These are phyloP conservation scores for Rhodofomes roseus DNA, from an alignment of 1,284 basidiomycete species.

Conservation along the genomic window DNA sequence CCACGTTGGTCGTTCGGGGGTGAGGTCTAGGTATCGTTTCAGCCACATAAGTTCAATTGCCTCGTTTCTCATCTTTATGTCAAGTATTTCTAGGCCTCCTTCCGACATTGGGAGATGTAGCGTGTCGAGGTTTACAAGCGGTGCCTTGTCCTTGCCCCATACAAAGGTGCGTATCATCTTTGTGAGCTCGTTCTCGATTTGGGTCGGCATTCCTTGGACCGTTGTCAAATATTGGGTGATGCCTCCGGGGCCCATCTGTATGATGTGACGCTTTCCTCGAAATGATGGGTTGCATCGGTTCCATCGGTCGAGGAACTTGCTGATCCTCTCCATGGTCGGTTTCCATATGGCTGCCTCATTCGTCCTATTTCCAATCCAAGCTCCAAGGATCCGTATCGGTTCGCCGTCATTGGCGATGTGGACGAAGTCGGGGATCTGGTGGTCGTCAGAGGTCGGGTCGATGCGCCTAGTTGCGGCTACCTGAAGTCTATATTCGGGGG, in stretches of 20 bases:
- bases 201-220: conserved; percentile 22
- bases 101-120: neutral
- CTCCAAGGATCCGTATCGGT: conserved; percentile 23
- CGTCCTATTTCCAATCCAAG: conserved; percentile 23
- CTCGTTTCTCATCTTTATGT: neutral
- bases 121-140: neutral
- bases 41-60: neutral
- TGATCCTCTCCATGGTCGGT: conserved; percentile 14
- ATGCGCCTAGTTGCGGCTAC: no score
- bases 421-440: conserved; percentile 1
- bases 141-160: neutral
- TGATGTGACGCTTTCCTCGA: conserved; percentile 14
- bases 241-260: conserved; percentile 19
- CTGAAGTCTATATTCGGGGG: neutral
- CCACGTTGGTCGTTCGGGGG: neutral
- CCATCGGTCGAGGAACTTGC: conserved; percentile 16
- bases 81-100: neutral
- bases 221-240: conserved; percentile 24
- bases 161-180: neutral
- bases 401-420: conserved; percentile 21
- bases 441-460: neutral
- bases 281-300: conserved; percentile 10
- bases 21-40: neutral
- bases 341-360: conserved; percentile 17
- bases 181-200: neutral